Conservation (phyloP, 352 stramenopile genomes). For the Aphanomyces astaci region DNA sequence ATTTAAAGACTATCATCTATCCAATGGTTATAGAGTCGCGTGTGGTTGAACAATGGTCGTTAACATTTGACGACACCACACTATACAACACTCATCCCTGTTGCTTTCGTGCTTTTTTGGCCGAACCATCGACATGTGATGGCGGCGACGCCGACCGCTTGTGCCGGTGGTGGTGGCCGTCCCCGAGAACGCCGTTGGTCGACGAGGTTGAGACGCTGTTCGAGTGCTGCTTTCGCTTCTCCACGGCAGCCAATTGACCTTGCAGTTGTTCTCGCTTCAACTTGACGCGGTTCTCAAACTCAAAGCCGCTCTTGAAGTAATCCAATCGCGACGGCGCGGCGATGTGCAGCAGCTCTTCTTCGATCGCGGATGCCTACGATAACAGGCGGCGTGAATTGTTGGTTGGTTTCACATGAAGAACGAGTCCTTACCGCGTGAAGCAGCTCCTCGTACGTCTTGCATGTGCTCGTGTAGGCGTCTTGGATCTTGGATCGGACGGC, state of each 20-base stretch:
- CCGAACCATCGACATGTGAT: too few relatives aligned
- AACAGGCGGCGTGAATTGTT: not conserved
- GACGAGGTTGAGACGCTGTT: not conserved
- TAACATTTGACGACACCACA: too few relatives aligned
- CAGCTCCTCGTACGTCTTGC: constrained; percentile 79
- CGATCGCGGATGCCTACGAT: constrained; percentile 70
- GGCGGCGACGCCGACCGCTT: not conserved
- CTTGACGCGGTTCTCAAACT: constrained; percentile 87
- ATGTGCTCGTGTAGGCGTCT: constrained; percentile 78
- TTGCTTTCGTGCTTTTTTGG: constrained; percentile 21
- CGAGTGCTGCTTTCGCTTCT: constrained; percentile 28
- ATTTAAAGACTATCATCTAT: too few relatives aligned
- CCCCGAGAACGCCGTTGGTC: not conserved
- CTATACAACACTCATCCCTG: not conserved
- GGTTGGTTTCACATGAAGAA: too few relatives aligned
- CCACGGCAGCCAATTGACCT: constrained; percentile 68
- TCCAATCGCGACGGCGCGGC: constrained; percentile 79
- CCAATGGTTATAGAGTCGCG: too few relatives aligned
- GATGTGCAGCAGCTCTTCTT: constrained; percentile 85
- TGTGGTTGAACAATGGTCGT: too few relatives aligned
- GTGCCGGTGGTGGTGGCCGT: not conserved
- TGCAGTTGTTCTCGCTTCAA: constrained; percentile 85
- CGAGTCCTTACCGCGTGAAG: constrained; percentile 82
- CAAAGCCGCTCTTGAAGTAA: constrained; percentile 88
- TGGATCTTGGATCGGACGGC: constrained; percentile 81